Evolutionary conservation across 495 filamentous ascomycete species (phyloP).

Genomic region (Chlorociboria aeruginascens): DNA sequence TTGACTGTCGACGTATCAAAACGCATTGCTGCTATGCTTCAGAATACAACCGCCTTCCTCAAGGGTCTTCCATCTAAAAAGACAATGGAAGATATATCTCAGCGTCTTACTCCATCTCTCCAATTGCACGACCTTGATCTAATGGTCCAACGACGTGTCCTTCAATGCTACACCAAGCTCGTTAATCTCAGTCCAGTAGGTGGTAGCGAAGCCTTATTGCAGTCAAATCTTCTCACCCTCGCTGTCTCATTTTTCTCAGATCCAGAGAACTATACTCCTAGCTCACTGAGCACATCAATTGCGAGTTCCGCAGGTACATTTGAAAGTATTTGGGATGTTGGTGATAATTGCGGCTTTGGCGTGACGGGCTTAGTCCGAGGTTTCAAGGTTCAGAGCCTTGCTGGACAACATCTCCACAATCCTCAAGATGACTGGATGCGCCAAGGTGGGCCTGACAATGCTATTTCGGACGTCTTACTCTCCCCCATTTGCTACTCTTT

Average conservation of each 20-base stretch:
- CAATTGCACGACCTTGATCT: slow-evolving; percentile 85
- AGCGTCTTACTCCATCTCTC: slow-evolving; percentile 73
- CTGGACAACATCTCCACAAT: slow-evolving; percentile 54
- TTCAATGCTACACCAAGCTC: slow-evolving; percentile 89
- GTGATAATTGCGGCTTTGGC: slow-evolving; percentile 89
- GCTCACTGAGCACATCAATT: slow-evolving; percentile 81
- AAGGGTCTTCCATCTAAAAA: slow-evolving; percentile 74
- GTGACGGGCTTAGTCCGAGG: slow-evolving; percentile 75
- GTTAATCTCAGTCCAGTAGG: slow-evolving; percentile 73
- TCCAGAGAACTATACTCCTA: slow-evolving; percentile 74
- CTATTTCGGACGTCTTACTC: slow-evolving; percentile 54
- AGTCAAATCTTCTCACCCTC: slow-evolving; percentile 87
- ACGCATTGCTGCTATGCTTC: slow-evolving; percentile 84
- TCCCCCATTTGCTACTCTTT: slow-evolving; percentile 72
- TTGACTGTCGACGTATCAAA: slow-evolving; percentile 93
- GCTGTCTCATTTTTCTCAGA: slow-evolving; percentile 89
- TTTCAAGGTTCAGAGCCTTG: slow-evolving; percentile 57
- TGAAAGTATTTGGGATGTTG: slow-evolving; percentile 88
- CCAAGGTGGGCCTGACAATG: slow-evolving; percentile 50
- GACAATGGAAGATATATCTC: slow-evolving; percentile 74
- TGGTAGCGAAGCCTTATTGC: slow-evolving; percentile 71
- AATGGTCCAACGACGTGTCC: slow-evolving; percentile 85
- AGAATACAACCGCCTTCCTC: slow-evolving; percentile 83
- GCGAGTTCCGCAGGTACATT: slow-evolving; percentile 83
- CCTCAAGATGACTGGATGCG: slow-evolving; percentile 47